Evolutionary conservation across 331 rosid species (phyloP), one percentile per base, ranked within the genome.

Genomic region (Ulmus americana): DNA sequence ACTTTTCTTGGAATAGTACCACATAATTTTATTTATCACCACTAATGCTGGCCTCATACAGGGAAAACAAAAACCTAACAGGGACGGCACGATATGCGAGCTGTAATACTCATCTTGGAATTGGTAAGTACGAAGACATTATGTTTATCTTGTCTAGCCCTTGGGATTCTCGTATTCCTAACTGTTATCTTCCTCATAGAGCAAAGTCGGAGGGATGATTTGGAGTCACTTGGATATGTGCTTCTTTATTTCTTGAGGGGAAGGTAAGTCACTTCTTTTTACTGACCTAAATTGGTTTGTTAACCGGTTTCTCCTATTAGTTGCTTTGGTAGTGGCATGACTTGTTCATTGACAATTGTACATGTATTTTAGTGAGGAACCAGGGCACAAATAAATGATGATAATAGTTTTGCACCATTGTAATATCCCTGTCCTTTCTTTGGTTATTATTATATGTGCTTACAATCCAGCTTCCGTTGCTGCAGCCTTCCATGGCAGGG

Each of bases 401-500:
- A 43, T 11, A 9, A 50, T 12, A 38, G n/a, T 28, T 28, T 20
- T 8, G 58, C 58, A 16, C 40, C 1, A 12, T 70, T 28, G 42
- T 14, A 18, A 10, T 39, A 41, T 15, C 54, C 7, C 39, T 10
- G 5, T 38, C 15, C 4, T 39, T 39, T 40, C 0, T 49, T 40
- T 14, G 39, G 16, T 14, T 12, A 9, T 18, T 15, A 56, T 35
- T 8, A 38, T 56, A 8, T 45, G 42, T 35, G 18, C 22, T 67
- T 44, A 59, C 62, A 59, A 43, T 50, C 53, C 10, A 15, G 41
- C 59, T 62, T 66, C 15, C 60, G 54, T 78, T 67, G 62, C 49
- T 70, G 61, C 54, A 92, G 98, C 80, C 98, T 92, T 81, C 98
- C 98, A 42, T 92, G 98, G 98, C 98, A 92, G 84, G 95, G 95